These are phyloP conservation scores for Sporothrix sp. DNA, from an alignment of 2,329 filamentous ascomycete genomes.

Conservation along the genomic window DNA sequence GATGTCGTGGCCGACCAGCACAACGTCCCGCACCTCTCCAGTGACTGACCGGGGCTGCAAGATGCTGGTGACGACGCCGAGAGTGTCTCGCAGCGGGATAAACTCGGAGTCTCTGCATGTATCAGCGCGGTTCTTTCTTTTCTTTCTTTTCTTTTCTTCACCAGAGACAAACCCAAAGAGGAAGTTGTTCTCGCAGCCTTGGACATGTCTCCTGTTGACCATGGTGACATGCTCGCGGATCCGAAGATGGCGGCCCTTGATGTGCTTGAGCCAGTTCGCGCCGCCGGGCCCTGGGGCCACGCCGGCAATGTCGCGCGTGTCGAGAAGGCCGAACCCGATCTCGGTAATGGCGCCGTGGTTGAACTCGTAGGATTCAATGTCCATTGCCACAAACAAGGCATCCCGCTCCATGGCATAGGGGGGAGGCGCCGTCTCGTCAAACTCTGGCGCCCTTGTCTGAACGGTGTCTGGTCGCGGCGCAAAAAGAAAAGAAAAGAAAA, in stretches of 20 bases:
- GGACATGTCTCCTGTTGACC: conserved; percentile 57
- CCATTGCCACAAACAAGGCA: conserved; percentile 67
- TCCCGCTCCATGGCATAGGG: conserved; percentile 41
- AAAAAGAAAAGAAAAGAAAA: background rate
- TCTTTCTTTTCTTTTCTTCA: background rate
- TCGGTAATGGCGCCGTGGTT: conserved; percentile 64
- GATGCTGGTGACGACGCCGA: conserved; percentile 23
- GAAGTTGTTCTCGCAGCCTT: conserved; percentile 64
- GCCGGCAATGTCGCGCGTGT: conserved; percentile 49
- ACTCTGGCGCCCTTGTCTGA: too few relatives aligned
- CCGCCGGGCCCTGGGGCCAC: conserved; percentile 52
- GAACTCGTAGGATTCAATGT: conserved; percentile 72
- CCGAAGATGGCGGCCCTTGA: conserved; percentile 66
- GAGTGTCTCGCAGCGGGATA: conserved; percentile 27
- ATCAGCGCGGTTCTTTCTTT: background rate
- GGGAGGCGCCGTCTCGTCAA: too few relatives aligned
- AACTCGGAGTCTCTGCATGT: conserved; percentile 31
- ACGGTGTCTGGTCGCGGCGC: too few relatives aligned
- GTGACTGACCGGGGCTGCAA: conserved; percentile 5
- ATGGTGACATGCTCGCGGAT: conserved; percentile 59
- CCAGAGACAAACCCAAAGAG: conserved; percentile 50
- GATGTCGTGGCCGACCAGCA: conserved; percentile 73
- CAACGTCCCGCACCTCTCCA: conserved; percentile 34
- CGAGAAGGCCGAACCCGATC: conserved; percentile 72
- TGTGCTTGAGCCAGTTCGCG: conserved; percentile 54